Evolutionary conservation across 2,329 filamentous ascomycete species (phyloP).

Genomic region (Cytospora leucostoma): DNA sequence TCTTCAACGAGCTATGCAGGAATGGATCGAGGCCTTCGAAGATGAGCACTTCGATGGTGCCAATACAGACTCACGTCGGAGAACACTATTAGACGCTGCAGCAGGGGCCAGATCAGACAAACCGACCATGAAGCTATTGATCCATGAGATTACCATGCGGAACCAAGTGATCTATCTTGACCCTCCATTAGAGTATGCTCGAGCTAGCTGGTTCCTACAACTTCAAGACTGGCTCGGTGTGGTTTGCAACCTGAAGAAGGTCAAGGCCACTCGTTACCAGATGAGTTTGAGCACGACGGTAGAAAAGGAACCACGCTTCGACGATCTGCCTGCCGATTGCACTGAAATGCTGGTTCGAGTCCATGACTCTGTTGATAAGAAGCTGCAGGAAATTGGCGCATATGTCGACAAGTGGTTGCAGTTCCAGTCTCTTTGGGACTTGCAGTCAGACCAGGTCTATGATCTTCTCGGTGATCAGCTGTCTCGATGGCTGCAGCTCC

Average conservation of each 20-base stretch:
- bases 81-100: slow-evolving; percentile 45
- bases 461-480: slow-evolving; percentile 89
- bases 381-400: slow-evolving; percentile 73
- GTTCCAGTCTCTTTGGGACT: slow-evolving; percentile 97
- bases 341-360: slow-evolving; percentile 77
- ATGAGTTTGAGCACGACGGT: slow-evolving; percentile 73
- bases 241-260: slow-evolving; percentile 88
- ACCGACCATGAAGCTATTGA: slow-evolving; percentile 70
- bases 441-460: slow-evolving; percentile 94
- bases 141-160: slow-evolving; percentile 95
- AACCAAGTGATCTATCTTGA: slow-evolving; percentile 98
- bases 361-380: slow-evolving; percentile 80
- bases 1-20: slow-evolving; percentile 77
- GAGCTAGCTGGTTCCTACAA: slow-evolving; percentile 90
- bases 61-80: slow-evolving; percentile 51
- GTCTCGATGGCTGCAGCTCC: slow-evolving; percentile 86
- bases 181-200: slow-evolving; percentile 86
- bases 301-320: slow-evolving; percentile 73
- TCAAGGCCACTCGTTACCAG: slow-evolving; percentile 94
- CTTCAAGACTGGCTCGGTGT: slow-evolving; percentile 92
- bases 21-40: slow-evolving; percentile 87
- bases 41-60: slow-evolving; percentile 55
- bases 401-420: slow-evolving; percentile 99
- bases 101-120: slow-evolving; percentile 48
- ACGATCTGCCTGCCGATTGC: slow-evolving; percentile 81